These are phyloP conservation scores for Nephelium lappaceum DNA, from an alignment of 345 rosid species.

Conservation along the genomic window DNA sequence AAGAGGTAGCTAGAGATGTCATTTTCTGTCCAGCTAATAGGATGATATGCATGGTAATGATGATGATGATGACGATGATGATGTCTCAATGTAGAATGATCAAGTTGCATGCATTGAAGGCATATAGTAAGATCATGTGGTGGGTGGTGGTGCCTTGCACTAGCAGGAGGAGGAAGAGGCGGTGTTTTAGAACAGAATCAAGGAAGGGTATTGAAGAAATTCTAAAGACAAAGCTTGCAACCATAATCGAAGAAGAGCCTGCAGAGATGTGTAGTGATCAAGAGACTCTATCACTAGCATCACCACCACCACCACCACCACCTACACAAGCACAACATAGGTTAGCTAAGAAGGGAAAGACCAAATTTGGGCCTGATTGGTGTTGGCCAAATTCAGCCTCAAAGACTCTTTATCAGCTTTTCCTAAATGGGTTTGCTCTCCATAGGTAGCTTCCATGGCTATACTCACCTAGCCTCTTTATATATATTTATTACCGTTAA, in stretches of 20 bases:
- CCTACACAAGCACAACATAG: neutral
- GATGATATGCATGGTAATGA: too few relatives aligned
- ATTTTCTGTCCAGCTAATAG: too few relatives aligned
- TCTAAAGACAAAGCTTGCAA: slow-evolving; percentile 34
- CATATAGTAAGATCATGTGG: slow-evolving; percentile 29
- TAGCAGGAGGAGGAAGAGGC: slow-evolving; percentile 19
- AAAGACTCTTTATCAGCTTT: slow-evolving; percentile 26
- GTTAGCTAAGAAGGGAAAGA: slow-evolving; percentile 26
- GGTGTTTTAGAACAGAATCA: slow-evolving; percentile 27
- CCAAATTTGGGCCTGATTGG: slow-evolving; percentile 17
- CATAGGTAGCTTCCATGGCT: slow-evolving; percentile 34
- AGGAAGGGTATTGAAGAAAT: slow-evolving; percentile 40
- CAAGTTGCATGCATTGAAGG: slow-evolving; percentile 13
- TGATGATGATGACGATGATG: too few relatives aligned
- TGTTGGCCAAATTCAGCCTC: slow-evolving; percentile 31
- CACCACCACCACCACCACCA: neutral
- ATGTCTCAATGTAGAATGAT: neutral
- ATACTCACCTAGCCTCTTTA: too few relatives aligned
- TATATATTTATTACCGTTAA: neutral
- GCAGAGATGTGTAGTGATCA: slow-evolving; percentile 1
- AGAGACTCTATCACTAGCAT: neutral
- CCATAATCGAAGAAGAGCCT: slow-evolving; percentile 36
- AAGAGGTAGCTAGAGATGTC: too few relatives aligned
- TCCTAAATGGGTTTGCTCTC: slow-evolving; percentile 24
- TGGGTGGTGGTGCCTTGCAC: slow-evolving; percentile 41